A percentile compares a stretch with the other conserved stretches of the same genome.
Evolutionary conservation across 2,329 filamentous ascomycete species (phyloP).

Genomic region (Penicillium sp.): DNA sequence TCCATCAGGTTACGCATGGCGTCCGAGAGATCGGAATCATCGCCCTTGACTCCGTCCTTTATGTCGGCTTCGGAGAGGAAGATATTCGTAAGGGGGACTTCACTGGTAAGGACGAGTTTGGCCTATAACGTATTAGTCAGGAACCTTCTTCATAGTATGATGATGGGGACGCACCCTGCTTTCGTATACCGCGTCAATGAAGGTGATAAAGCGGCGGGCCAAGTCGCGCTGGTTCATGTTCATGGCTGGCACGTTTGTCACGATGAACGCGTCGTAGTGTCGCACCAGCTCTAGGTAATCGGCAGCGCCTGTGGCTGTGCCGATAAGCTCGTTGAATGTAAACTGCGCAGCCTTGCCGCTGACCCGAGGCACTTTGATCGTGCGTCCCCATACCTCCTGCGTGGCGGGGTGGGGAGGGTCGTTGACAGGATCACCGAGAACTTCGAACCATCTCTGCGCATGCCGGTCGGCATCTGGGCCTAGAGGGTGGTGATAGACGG

Average conservation of each 20-base stretch:
- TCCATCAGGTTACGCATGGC: conserved; percentile 79
- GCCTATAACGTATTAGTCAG: conserved; percentile 49
- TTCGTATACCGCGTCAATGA: conserved; percentile 95
- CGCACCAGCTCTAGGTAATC: conserved; percentile 91
- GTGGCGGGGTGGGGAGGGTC: conserved; percentile 70
- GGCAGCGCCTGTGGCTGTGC: conserved; percentile 79
- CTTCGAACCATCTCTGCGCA: conserved; percentile 91
- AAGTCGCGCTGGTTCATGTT: conserved; percentile 78
- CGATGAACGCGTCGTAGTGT: conserved; percentile 85
- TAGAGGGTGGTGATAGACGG: conserved; percentile 87
- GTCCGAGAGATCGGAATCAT: conserved; percentile 55
- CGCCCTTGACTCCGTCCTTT: conserved; percentile 51
- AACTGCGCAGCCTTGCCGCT: conserved; percentile 87
- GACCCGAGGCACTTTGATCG: conserved; percentile 79
- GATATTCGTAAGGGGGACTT: conserved; percentile 74
- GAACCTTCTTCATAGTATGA: too few species aligned
- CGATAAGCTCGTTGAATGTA: conserved; percentile 87
- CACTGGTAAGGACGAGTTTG: conserved; percentile 91
- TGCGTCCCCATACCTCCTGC: conserved; percentile 86
- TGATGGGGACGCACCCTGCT: conserved; percentile 43
- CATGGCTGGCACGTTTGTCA: conserved; percentile 91
- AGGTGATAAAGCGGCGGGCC: conserved; percentile 90
- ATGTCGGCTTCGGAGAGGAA: conserved; percentile 73
- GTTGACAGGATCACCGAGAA: conserved; percentile 75
- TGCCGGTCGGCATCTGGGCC: conserved; percentile 72